Evolutionary conservation across 2,329 filamentous ascomycete genomes (phyloP), one percentile per base, ranked within the genome.

Genomic region (Xylaria sp.): DNA sequence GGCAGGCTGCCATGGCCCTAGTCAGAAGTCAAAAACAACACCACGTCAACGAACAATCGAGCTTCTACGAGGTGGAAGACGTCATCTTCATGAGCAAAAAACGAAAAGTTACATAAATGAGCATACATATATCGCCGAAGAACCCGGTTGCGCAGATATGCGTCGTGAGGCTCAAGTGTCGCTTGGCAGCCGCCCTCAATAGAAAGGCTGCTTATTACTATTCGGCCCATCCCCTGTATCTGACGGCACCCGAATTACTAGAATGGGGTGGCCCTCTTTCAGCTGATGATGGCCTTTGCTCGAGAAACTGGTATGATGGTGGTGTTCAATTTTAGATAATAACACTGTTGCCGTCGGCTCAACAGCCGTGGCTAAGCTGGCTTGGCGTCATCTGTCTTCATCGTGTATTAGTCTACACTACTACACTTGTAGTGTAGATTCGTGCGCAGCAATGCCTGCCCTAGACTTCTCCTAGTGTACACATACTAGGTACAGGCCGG

Each of bases 11-110:
- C 41, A 56, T 47, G 46, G 29, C 40, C 44, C 51, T 43, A 48
- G 47, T 56, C 46, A 57, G 59, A 51, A 54, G 55, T 51, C 53
- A 64, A 61, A 54, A 49, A 37, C 40, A 31, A 54, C 53, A 54
- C 48, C 29, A 51, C 43, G 57, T 37, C 38, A 54, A 49, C 17
- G 29, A 31, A n/a, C 13, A 25, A 21, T 13, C 1, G 1, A 4
- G 40, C 54, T 23, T 11, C 33, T 43, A 54, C 44, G 47, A 38
- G 31, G 23, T 23, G 9, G 41, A 33, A 11, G 38, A 47, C 35
- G 33, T 33, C 37, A 37, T 59, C 19, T 21, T 51, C 15, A 3
- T 29, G 27, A 31, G 23, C 23, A 31, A 6, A 53, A 47, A 15
- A 23, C 21, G 6, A 58, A 43, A 17, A n/a, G 15, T 23, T 21